These are phyloP conservation scores for Fusarium vanettenii DNA, from an alignment of 2,329 filamentous ascomycete species.

Conservation along the genomic window DNA sequence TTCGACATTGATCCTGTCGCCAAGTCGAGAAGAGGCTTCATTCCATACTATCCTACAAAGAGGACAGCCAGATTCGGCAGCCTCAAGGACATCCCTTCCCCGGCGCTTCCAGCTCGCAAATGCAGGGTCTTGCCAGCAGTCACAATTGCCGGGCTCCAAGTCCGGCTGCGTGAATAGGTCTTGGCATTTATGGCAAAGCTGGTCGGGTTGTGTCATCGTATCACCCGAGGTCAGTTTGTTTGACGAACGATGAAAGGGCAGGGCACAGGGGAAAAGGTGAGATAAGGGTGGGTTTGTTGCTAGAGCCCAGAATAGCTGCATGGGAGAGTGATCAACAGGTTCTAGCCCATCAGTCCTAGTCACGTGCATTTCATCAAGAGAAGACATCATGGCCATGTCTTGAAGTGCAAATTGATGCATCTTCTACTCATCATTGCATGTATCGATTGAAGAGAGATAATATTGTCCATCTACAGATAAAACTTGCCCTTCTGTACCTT, in stretches of 20 bases:
- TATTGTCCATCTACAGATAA: not conserved
- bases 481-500: not conserved
- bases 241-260: not conserved
- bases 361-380: not conserved
- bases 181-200: not conserved
- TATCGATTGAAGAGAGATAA: not conserved
- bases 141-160: not conserved
- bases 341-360: not conserved
- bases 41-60: not conserved
- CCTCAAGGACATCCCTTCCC: not conserved
- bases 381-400: not conserved
- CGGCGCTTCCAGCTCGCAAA: not conserved
- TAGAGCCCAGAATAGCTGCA: not conserved
- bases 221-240: not conserved
- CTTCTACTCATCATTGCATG: not conserved
- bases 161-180: not conserved
- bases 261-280: no score
- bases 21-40: not conserved
- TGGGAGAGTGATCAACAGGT: not conserved
- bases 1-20: not conserved
- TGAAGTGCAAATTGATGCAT: accelerated
- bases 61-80: not conserved
- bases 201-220: not conserved
- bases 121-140: not conserved
- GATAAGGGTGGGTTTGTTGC: not conserved